phyloP scores from a whole-genome alignment of 192 early-diverging fungal genomes.

The Phlyctochytrium bullatum region DNA sequence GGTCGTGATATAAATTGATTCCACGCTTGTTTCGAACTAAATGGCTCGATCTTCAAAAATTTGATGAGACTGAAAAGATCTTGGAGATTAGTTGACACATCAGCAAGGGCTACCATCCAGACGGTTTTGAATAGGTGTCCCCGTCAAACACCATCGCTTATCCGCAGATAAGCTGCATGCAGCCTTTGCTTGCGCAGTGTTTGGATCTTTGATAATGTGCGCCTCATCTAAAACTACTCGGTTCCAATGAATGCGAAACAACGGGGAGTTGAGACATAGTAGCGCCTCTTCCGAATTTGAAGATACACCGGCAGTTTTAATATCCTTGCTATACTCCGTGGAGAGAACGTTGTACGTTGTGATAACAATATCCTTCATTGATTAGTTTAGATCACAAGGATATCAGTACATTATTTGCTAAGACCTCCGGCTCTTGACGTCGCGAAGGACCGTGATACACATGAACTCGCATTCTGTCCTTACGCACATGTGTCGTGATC shows the following conservation, averaged over 20 bases:
- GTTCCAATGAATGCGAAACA: slow-evolving; percentile 75
- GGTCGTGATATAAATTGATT: slow-evolving; percentile 38
- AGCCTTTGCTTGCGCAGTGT: slow-evolving; percentile 72
- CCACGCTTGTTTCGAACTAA: slow-evolving; percentile 40
- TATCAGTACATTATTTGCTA: slow-evolving; percentile 47
- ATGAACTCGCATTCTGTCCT: slow-evolving; percentile 40
- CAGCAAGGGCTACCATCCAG: slow-evolving; percentile 48
- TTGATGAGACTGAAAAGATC: slow-evolving; percentile 83
- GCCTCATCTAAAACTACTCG: slow-evolving; percentile 93
- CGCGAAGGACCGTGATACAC: slow-evolving; percentile 65
- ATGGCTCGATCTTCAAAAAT: slow-evolving; percentile 74
- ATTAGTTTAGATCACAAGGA: slow-evolving; percentile 3
- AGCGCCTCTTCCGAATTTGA: slow-evolving; percentile 10
- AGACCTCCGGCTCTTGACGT: slow-evolving; percentile 34
- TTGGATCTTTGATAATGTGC: slow-evolving; percentile 83
- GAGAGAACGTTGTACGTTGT: slow-evolving; percentile 70
- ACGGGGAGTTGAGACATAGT: slow-evolving; percentile 20
- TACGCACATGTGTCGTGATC: slow-evolving; percentile 45
- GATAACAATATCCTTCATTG: slow-evolving; percentile 59
- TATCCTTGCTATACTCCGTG: slow-evolving; percentile 48
- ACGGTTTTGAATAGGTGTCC: slow-evolving; percentile 83
- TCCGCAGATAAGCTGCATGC: slow-evolving; percentile 64
- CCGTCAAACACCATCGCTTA: slow-evolving; percentile 86
- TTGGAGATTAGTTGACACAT: slow-evolving; percentile 10
- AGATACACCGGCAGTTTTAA: slow-evolving; percentile 17